Evolutionary conservation across 305 asterid species (phyloP), one percentile per base, ranked within the genome.

Genomic region (Striga hermonthica): DNA sequence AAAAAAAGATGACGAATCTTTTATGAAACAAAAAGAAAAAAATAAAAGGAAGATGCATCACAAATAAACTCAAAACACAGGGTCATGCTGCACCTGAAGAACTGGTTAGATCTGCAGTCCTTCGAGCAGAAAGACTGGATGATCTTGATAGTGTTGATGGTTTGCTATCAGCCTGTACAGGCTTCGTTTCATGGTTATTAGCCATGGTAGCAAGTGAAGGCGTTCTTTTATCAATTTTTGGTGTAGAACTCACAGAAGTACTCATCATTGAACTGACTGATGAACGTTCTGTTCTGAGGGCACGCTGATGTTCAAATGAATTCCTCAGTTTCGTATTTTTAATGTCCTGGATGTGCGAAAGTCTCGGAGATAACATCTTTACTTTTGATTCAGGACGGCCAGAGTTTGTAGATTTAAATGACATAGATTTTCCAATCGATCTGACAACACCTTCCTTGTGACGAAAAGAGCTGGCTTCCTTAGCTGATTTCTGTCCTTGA

Each of bases 301-400:
- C 88, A 67, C 79, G 81, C 76, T 80, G 87, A 60, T 83, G 85
- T 71, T 93, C 95, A 76, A 79, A 79, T 35, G 76, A 35, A 70
- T 78, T 73, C 58, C 79, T 79, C 65, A 81, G 88, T 76, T 86
- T 90, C 66, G 84, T 66, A 66, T 70, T 76, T 75, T 75, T 83
- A 13, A 39, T 47, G 65, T 86, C 96, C 79, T 76, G 90, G 76
- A 72, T 36, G 47, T 77, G 78, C 59, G 94, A 65, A 60, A 40
- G 62, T 76, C 83, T 84, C 62, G 95, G 91, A 44, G 97, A 90
- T 53, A 83, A 31, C 92, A 78, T 85, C 82, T 91, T 87, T 10
- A 66, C 78, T 78, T 87, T 90, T 52, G 95, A 76, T 65, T 84
- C 96, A 67, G 82, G 58, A 53, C 78, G 90, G 71, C 73, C 66